phyloP scores from a whole-genome alignment of 257 asterid species.

The Mitragyna speciosa region DNA sequence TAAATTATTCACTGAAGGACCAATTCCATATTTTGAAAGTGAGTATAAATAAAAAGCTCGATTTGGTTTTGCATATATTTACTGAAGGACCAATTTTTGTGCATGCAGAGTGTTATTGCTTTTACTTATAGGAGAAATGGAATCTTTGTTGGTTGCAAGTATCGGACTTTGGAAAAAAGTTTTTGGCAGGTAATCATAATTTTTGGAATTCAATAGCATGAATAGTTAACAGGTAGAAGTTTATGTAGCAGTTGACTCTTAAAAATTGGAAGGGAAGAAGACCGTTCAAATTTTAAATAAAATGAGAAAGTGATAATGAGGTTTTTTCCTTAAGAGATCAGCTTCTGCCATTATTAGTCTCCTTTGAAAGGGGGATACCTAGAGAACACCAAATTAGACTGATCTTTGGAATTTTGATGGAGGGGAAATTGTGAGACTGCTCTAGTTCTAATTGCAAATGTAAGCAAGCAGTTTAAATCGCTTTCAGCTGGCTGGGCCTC shows the following conservation, averaged over 20 bases:
- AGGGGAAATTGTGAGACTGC: neutral
- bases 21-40: neutral
- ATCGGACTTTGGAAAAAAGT: constrained; percentile 56
- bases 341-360: neutral
- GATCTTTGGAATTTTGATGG: neutral
- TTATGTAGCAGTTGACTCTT: neutral
- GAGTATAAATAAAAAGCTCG: neutral
- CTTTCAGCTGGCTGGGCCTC: neutral
- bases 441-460: neutral
- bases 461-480: neutral
- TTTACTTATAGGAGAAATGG: constrained; percentile 64
- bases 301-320: neutral
- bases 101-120: constrained; percentile 68
- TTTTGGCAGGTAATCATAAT: constrained; percentile 71
- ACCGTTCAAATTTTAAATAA: neutral
- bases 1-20: neutral
- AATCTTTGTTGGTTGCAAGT: constrained; percentile 68
- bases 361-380: neutral
- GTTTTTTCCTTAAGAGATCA: neutral
- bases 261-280: neutral
- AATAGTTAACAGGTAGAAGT: neutral
- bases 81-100: constrained; percentile 12
- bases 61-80: neutral
- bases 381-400: neutral
- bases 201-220: neutral